These are phyloP conservation scores for Chaetomium tenue DNA, from an alignment of 495 filamentous ascomycete genomes.

Conservation along the genomic window DNA sequence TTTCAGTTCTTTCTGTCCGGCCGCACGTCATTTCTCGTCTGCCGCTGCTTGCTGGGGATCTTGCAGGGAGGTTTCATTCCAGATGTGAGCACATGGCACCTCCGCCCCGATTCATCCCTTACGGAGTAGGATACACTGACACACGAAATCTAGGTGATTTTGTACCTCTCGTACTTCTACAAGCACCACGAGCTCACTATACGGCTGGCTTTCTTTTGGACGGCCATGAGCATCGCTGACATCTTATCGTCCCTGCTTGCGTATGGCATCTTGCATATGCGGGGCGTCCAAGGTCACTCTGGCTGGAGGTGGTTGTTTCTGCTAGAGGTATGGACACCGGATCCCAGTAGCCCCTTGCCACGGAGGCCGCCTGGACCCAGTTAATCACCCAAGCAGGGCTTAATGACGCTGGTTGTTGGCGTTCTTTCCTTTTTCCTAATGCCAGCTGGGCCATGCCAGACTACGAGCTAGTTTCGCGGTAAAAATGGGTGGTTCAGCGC, in stretches of 20 bases:
- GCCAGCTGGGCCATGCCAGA: slow-evolving; percentile 70
- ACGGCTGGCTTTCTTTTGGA: slow-evolving; percentile 57
- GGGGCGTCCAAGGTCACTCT: slow-evolving; percentile 54
- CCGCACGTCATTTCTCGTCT: slow-evolving; percentile 60
- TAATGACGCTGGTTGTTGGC: slow-evolving; percentile 62
- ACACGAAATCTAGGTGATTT: slow-evolving; percentile 33
- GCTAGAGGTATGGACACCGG: slow-evolving; percentile 25
- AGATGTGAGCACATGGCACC: slow-evolving; percentile 32
- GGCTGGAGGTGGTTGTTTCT: slow-evolving; percentile 61
- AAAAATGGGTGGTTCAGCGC: slow-evolving; percentile 73
- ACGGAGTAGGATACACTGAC: not conserved
- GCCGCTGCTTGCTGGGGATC: slow-evolving; percentile 65
- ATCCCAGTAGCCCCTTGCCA: not conserved
- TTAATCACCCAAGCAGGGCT: slow-evolving; percentile 33
- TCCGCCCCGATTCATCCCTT: not conserved
- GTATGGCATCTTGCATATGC: slow-evolving; percentile 68
- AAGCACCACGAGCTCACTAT: slow-evolving; percentile 61
- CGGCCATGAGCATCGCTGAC: slow-evolving; percentile 61
- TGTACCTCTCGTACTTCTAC: slow-evolving; percentile 74
- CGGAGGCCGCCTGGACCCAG: not conserved
- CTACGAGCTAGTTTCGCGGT: slow-evolving; percentile 63
- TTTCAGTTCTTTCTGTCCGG: slow-evolving; percentile 65
- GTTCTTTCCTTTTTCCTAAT: slow-evolving; percentile 65
- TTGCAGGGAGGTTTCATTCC: slow-evolving; percentile 73
- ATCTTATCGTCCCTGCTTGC: slow-evolving; percentile 70